Conservation (phyloP, 1,139 yeast genomes). For the Magnusiomyces fungicola region DNA sequence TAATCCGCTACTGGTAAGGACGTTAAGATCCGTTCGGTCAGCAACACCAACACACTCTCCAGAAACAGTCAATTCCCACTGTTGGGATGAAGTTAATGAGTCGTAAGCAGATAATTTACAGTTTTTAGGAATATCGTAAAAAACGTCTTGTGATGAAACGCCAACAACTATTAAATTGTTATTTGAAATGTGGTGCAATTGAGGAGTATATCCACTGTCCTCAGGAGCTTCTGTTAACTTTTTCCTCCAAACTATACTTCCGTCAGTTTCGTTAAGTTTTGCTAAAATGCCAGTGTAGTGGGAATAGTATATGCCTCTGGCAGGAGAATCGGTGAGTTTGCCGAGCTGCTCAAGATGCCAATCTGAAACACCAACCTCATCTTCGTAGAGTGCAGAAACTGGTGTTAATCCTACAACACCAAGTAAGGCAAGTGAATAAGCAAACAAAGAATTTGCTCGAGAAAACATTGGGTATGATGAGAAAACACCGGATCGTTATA, state of each 20-base stretch:
- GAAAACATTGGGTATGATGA: not conserved
- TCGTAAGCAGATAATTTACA: not conserved
- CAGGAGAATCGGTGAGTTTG: slow-evolving; percentile 13
- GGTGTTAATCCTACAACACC: slow-evolving; percentile 1
- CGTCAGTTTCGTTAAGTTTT: slow-evolving; percentile 21
- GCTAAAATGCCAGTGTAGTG: slow-evolving; percentile 21
- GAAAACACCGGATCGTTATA: too few relatives aligned
- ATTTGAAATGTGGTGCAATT: slow-evolving; percentile 1
- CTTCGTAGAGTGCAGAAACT: slow-evolving; percentile 25
- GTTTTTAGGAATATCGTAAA: not conserved
- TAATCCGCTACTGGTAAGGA: not conserved
- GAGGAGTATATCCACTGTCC: not conserved
- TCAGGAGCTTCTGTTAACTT: slow-evolving; percentile 7
- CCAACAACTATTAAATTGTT: not conserved
- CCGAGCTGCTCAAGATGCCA: slow-evolving; percentile 28
- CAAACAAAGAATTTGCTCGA: not conserved
- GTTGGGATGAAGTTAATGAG: not conserved
- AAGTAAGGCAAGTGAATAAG: not conserved
- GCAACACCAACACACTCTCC: slow-evolving; percentile 2
- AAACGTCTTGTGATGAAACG: not conserved
- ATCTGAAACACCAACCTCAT: slow-evolving; percentile 29
- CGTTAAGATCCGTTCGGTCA: not conserved
- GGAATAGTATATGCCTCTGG: slow-evolving; percentile 9
- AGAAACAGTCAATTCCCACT: slow-evolving; percentile 2
- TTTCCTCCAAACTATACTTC: slow-evolving; percentile 23